phyloP scores from a whole-genome alignment of 768 basidiomycete species.

The Macrolepiota albuminosa region DNA sequence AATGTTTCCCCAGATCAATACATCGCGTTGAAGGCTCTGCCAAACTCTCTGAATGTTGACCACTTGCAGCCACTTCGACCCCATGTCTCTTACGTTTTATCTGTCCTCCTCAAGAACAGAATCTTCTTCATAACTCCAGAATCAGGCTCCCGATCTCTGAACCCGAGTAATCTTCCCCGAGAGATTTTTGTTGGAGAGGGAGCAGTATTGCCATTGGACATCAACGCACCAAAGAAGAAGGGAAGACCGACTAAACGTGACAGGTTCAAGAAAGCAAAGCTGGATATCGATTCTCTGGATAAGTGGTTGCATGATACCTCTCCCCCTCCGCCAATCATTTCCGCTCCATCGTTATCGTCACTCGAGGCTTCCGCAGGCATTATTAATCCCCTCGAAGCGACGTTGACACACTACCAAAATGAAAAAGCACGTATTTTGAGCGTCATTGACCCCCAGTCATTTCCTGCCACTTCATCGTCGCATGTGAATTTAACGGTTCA shows the following conservation, averaged over 20 bases:
- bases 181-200: conserved; percentile 52
- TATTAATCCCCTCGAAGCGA: neutral
- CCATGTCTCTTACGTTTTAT: conserved; percentile 45
- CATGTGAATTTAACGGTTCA: conserved; percentile 29
- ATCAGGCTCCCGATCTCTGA: conserved; percentile 43
- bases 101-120: conserved; percentile 38
- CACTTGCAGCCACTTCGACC: conserved; percentile 43
- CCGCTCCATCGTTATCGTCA: neutral
- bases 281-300: conserved; percentile 43
- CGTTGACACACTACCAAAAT: conserved; percentile 31
- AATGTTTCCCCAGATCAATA: conserved; percentile 47
- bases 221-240: conserved; percentile 39
- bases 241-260: conserved; percentile 64
- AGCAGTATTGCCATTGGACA: conserved; percentile 18
- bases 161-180: conserved; percentile 64
- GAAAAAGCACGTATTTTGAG: conserved; percentile 38
- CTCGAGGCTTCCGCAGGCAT: neutral
- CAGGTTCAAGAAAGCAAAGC: conserved; percentile 48
- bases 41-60: conserved; percentile 36
- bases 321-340: conserved; percentile 1
- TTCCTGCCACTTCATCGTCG: neutral
- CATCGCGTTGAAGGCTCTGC: conserved; percentile 42
- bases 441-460: conserved; percentile 20
- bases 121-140: conserved; percentile 60
- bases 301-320: conserved; percentile 40